Conservation (phyloP, 441 rosid genomes). For the Syzygium malaccense region DNA sequence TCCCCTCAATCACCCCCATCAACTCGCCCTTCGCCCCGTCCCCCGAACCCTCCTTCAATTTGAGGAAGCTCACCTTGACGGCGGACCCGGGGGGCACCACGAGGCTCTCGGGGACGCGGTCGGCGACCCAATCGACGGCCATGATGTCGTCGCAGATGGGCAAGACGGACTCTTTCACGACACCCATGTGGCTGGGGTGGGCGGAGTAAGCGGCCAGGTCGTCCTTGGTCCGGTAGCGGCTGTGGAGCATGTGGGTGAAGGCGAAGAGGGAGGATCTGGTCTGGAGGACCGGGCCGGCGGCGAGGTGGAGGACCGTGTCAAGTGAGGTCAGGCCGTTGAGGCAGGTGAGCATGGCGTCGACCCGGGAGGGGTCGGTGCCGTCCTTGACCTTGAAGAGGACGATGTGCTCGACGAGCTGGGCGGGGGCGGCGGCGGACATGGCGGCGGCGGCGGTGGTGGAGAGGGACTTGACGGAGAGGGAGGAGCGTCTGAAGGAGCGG, state of each 20-base stretch:
- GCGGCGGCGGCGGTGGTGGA: slow-evolving; percentile 16
- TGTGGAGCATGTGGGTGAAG: slow-evolving; percentile 83
- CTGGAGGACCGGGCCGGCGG: slow-evolving; percentile 45
- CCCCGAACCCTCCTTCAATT: slow-evolving; percentile 36
- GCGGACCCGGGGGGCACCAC: slow-evolving; percentile 41
- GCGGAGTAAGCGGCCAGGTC: slow-evolving; percentile 43
- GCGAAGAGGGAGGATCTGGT: slow-evolving; percentile 27
- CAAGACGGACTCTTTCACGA: slow-evolving; percentile 47
- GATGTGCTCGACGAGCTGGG: slow-evolving; percentile 53
- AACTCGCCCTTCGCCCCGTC: slow-evolving; percentile 44
- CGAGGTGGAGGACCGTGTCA: slow-evolving; percentile 47
- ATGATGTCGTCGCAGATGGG: slow-evolving; percentile 72
- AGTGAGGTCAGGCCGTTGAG: slow-evolving; percentile 47
- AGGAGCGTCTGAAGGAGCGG: slow-evolving; percentile 8
- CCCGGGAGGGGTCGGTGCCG: slow-evolving; percentile 30
- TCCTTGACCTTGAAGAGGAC: slow-evolving; percentile 72
- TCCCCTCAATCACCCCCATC: slow-evolving; percentile 39
- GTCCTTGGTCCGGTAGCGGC: slow-evolving; percentile 69
- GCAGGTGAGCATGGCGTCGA: slow-evolving; percentile 33
- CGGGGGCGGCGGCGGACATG: not conserved
- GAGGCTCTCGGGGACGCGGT: slow-evolving; percentile 25
- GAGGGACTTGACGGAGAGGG: slow-evolving; percentile 4
- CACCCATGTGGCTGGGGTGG: slow-evolving; percentile 58
- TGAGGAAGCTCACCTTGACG: slow-evolving; percentile 39
- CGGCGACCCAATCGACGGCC: slow-evolving; percentile 84